phyloP scores from a whole-genome alignment of 2,329 filamentous ascomycete species.

The Zasmidium cellare region DNA sequence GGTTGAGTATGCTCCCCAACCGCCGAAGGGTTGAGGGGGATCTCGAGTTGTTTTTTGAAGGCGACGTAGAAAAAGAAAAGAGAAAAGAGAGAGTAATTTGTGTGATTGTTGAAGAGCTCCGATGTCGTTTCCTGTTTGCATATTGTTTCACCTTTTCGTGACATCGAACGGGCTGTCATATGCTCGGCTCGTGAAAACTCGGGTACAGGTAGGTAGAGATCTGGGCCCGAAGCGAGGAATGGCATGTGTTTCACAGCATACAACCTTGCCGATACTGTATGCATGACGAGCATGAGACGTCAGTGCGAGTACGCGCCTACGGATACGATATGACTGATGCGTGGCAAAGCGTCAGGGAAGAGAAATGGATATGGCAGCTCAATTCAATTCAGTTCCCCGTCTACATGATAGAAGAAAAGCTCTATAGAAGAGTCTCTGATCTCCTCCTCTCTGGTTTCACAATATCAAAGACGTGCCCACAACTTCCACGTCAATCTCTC shows the following conservation, averaged over 20 bases:
- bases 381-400: neutral
- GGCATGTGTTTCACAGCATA: neutral
- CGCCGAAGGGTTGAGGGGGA: no score
- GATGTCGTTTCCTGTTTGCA: no score
- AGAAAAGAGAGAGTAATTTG: neutral
- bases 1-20: no score
- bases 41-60: neutral
- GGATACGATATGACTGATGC: no score
- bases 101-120: neutral
- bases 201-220: no score
- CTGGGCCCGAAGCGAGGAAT: neutral
- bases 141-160: no score
- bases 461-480: no score
- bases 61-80: neutral
- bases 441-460: no score
- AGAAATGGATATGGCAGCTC: neutral
- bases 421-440: neutral
- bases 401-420: neutral
- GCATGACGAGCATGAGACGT: neutral
- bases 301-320: neutral
- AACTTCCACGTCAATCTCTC: neutral
- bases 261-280: neutral
- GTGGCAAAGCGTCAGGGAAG: neutral
- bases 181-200: no score
- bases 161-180: no score